Evolutionary conservation across 2,329 filamentous ascomycete species (phyloP).

Genomic region (Fusarium dimerum): DNA sequence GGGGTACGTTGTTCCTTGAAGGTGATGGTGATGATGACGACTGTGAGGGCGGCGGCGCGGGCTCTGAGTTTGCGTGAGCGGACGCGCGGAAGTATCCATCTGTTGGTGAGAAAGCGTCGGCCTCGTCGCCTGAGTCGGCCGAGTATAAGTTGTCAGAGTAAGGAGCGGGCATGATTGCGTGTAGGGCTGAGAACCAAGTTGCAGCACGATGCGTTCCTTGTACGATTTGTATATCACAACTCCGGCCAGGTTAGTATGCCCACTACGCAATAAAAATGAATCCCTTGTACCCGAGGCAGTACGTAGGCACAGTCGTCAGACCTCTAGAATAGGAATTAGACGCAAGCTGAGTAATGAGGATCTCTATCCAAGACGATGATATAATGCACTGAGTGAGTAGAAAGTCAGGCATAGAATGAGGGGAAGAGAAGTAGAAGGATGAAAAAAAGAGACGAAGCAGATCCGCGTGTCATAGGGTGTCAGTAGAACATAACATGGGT

Average conservation of each 20-base stretch:
- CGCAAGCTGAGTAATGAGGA: neutral
- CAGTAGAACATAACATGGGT: too few relatives aligned
- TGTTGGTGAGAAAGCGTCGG: slow-evolving; percentile 48
- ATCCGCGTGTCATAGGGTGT: too few relatives aligned
- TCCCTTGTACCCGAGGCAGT: too few relatives aligned
- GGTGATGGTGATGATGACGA: slow-evolving; percentile 20
- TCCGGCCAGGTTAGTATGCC: too few relatives aligned
- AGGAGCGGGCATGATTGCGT: slow-evolving; percentile 42
- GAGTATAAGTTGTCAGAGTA: slow-evolving; percentile 52
- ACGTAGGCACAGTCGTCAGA: neutral
- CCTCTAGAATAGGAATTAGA: neutral
- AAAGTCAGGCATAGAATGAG: too few relatives aligned
- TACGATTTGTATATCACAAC: too few relatives aligned
- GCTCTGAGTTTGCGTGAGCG: slow-evolving; percentile 26
- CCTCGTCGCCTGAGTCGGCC: slow-evolving; percentile 38
- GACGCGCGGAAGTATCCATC: slow-evolving; percentile 53
- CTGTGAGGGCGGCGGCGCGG: slow-evolving; percentile 24
- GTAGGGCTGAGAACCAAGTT: slow-evolving; percentile 9
- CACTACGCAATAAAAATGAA: too few relatives aligned
- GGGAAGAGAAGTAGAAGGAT: too few relatives aligned
- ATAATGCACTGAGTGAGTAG: too few relatives aligned
- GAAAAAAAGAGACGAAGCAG: too few relatives aligned
- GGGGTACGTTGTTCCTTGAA: slow-evolving; percentile 38
- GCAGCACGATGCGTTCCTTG: too few relatives aligned
- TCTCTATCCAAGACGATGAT: slow-evolving; percentile 2